Percentiles rank a stretch among this genome's conserved stretches.
phyloP scores from a whole-genome alignment of 2,329 filamentous ascomycete genomes.

The Penicillium janthinellum region DNA sequence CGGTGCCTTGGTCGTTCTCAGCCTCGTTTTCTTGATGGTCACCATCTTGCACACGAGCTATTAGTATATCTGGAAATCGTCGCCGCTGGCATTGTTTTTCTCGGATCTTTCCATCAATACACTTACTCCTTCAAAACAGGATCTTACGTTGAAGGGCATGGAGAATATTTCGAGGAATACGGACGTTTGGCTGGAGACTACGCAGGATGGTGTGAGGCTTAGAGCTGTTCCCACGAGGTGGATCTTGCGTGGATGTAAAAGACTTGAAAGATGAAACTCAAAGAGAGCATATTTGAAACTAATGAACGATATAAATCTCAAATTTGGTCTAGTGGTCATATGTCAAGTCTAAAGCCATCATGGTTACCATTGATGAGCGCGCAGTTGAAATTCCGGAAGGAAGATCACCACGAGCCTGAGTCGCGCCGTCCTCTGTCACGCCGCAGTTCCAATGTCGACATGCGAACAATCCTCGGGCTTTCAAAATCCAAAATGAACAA shows the following conservation, averaged over 20 bases:
- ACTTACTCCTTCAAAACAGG: constrained; percentile 7
- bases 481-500: too few species aligned
- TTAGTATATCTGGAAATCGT: constrained; percentile 32
- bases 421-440: too few species aligned
- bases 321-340: too few species aligned
- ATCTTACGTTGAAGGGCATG: constrained; percentile 26
- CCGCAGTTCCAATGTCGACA: too few species aligned
- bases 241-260: not conserved
- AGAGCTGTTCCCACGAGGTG: constrained; percentile 15
- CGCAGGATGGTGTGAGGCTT: constrained; percentile 19
- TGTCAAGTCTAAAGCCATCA: too few species aligned
- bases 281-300: too few species aligned
- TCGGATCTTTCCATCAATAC: constrained; percentile 24
- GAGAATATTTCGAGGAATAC: constrained; percentile 26
- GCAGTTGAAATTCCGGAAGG: too few species aligned
- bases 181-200: constrained; percentile 27
- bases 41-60: constrained; percentile 37
- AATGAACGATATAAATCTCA: too few species aligned
- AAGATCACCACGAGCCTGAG: too few species aligned
- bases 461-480: too few species aligned
- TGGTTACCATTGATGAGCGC: too few species aligned
- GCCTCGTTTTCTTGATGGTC: constrained; percentile 50
- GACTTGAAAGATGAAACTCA: not conserved
- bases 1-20: constrained; percentile 44
- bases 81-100: constrained; percentile 27